Conservation (phyloP, 2,329 filamentous ascomycete genomes). For the Colletotrichum tamarilloi region DNA sequence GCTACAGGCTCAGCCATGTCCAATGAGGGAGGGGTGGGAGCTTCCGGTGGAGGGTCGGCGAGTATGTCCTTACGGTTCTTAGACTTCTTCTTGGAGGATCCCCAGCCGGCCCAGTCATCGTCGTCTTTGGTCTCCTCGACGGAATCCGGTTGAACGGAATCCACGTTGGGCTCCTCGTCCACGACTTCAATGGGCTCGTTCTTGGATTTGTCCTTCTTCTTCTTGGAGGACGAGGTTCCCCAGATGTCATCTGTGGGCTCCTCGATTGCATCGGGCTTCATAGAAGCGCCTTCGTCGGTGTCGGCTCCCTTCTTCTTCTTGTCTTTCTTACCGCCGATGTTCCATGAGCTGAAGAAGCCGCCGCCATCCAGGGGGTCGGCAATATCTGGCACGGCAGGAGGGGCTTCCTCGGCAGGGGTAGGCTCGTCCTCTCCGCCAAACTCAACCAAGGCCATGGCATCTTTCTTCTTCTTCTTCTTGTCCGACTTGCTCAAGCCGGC, state of each 20-base stretch:
- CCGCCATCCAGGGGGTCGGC: constrained; percentile 52
- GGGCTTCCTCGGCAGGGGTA: constrained; percentile 40
- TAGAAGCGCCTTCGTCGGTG: constrained; percentile 22
- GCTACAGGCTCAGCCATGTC: constrained; percentile 56
- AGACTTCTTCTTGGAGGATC: constrained; percentile 56
- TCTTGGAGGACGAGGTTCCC: constrained; percentile 50
- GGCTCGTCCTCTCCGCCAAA: constrained; percentile 43
- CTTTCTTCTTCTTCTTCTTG: constrained; percentile 59
- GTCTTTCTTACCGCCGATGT: constrained; percentile 63
- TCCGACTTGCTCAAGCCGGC: constrained; percentile 48
- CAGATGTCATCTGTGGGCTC: constrained; percentile 55
- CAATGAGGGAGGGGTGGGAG: constrained; percentile 59
- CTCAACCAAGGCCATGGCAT: constrained; percentile 48
- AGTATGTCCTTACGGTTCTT: constrained; percentile 51
- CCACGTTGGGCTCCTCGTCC: constrained; percentile 54
- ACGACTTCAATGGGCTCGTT: constrained; percentile 61
- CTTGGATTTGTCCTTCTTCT: constrained; percentile 64
- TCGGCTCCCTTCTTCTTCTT: constrained; percentile 45
- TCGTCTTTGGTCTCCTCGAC: constrained; percentile 57
- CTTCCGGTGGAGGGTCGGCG: constrained; percentile 57
- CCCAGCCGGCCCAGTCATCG: constrained; percentile 55
- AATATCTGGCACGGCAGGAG: constrained; percentile 43
- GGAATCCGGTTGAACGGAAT: constrained; percentile 59
- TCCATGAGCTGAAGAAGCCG: constrained; percentile 68
- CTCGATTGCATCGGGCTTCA: constrained; percentile 54